Conservation (phyloP, 2,329 filamentous ascomycete genomes). For the Alternaria sp. region DNA sequence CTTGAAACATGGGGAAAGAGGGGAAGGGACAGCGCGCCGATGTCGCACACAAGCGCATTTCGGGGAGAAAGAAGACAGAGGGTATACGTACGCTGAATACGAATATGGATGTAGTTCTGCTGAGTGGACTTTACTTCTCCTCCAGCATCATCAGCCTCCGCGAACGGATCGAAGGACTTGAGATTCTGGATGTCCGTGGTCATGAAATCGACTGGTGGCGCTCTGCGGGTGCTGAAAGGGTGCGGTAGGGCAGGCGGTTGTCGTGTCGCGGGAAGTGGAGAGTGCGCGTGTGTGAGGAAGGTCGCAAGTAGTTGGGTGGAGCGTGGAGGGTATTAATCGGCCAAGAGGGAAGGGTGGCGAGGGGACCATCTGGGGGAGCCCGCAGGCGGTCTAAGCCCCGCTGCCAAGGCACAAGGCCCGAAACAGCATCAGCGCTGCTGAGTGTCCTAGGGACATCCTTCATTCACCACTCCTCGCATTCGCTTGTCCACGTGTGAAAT, state of each 20-base stretch:
- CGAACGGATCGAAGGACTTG: constrained; percentile 83
- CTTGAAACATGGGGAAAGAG: neutral
- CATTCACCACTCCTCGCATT: neutral
- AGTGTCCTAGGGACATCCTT: neutral
- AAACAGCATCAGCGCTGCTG: constrained; percentile 1
- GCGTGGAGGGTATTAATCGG: constrained; percentile 10
- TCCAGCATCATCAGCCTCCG: constrained; percentile 99
- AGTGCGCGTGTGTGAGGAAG: constrained; percentile 4
- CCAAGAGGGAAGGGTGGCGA: constrained; percentile 14
- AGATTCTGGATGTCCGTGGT: constrained; percentile 55
- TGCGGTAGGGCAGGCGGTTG: constrained; percentile 10
- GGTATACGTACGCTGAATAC: constrained; percentile 85
- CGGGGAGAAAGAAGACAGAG: constrained; percentile 34
- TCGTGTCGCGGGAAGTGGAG: constrained; percentile 7
- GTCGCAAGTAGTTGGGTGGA: neutral
- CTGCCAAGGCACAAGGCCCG: constrained; percentile 7
- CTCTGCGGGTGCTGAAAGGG: constrained; percentile 27
- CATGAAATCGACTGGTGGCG: constrained; percentile 43
- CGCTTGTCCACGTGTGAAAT: neutral
- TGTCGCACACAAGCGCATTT: neutral
- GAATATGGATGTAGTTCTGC: constrained; percentile 99
- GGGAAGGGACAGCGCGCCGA: neutral
- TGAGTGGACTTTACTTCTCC: constrained; percentile 86
- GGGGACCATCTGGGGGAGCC: constrained; percentile 5
- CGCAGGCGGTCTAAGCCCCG: constrained; percentile 14